Evolutionary conservation across 1,284 basidiomycete genomes (phyloP).

Genomic region (Heliocybe sulcata): DNA sequence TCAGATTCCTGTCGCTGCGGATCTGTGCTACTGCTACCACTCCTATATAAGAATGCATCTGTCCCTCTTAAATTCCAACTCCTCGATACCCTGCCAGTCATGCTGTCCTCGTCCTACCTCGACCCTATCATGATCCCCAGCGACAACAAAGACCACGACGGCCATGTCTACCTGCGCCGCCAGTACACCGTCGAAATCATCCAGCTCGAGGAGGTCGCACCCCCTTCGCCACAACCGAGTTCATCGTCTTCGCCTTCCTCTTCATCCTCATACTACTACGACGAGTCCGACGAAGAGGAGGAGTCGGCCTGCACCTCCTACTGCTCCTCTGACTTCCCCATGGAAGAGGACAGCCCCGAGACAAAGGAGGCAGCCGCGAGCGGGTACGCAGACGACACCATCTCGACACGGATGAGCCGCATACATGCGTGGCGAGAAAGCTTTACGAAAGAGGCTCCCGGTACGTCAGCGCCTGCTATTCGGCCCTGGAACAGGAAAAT

Average conservation of each 20-base stretch:
- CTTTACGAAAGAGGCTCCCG: conserved; percentile 20
- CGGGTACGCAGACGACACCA: conserved; percentile 39
- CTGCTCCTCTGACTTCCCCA: conserved; percentile 47
- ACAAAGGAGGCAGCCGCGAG: conserved; percentile 17
- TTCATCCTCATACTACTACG: conserved; percentile 25
- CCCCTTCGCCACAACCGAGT: conserved; percentile 42
- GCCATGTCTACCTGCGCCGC: conserved; percentile 42
- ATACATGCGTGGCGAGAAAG: conserved; percentile 58
- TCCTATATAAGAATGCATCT: neutral
- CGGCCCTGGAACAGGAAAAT: neutral
- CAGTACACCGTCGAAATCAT: conserved; percentile 58
- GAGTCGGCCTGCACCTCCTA: conserved; percentile 48
- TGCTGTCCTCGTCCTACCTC: conserved; percentile 17
- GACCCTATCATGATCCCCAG: conserved; percentile 22
- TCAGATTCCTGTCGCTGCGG: neutral
- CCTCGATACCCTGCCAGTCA: conserved; percentile 9
- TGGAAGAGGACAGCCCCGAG: conserved; percentile 20
- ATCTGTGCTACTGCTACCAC: neutral
- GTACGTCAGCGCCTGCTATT: conserved; percentile 11
- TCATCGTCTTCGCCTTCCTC: conserved; percentile 27
- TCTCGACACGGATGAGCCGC: conserved; percentile 39
- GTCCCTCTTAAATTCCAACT: too few species aligned
- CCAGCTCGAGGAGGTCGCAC: conserved; percentile 60
- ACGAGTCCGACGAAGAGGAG: conserved; percentile 29
- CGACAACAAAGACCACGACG: conserved; percentile 22